Conservation (phyloP, 1,284 basidiomycete species). For the Cutaneotrichosporon daszewskae region DNA sequence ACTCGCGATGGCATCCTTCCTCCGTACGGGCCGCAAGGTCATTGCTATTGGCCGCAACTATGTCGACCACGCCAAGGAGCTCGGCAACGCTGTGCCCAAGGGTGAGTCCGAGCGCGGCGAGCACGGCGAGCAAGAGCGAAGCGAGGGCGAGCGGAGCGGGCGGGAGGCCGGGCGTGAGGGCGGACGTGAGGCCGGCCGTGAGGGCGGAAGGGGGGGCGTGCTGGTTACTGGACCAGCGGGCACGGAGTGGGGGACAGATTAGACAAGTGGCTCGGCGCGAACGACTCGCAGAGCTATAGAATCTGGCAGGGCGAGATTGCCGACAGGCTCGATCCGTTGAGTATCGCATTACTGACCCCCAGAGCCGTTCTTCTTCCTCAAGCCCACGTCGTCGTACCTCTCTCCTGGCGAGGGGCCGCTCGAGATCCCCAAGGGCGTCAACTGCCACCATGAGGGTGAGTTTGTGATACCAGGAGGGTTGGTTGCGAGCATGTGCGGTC, state of each 20-base stretch:
- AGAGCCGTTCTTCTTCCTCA: slow-evolving; percentile 98
- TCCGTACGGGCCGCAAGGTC: slow-evolving; percentile 56
- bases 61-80: slow-evolving; percentile 79
- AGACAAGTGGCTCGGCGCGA: too few relatives aligned
- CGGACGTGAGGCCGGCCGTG: too few relatives aligned
- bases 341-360: slow-evolving; percentile 5
- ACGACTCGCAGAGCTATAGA: too few relatives aligned
- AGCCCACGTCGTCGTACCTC: slow-evolving; percentile 87
- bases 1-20: slow-evolving; percentile 39
- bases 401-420: slow-evolving; percentile 60
- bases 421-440: slow-evolving; percentile 78
- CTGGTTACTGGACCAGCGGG: too few relatives aligned
- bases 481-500: too few relatives aligned
- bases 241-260: too few relatives aligned
- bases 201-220: not conserved
- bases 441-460: slow-evolving; percentile 85
- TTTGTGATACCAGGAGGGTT: not conserved
- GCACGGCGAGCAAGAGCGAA: not conserved
- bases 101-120: slow-evolving; percentile 27
- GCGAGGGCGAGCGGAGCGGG: not conserved
- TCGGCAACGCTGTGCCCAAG: slow-evolving; percentile 81
- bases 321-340: too few relatives aligned
- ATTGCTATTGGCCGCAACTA: slow-evolving; percentile 72
- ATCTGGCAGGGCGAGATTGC: too few relatives aligned
- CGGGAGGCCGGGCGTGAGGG: not conserved